A percentile compares a stretch with the other conserved stretches of the same genome.
phyloP scores from a whole-genome alignment of 2,329 filamentous ascomycete species.

The Botrytis paeoniae region DNA sequence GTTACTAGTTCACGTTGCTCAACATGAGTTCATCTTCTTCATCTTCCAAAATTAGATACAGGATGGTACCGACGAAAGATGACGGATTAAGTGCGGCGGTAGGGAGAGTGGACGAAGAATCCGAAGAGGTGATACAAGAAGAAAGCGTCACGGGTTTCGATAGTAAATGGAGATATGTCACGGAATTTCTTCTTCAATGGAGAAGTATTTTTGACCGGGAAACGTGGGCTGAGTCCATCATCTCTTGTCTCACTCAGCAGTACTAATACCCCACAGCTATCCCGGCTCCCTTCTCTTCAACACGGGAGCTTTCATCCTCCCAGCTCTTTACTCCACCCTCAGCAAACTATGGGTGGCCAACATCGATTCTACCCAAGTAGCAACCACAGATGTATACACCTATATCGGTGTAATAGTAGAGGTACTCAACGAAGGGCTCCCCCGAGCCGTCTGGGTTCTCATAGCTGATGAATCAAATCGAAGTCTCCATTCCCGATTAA shows the following conservation, averaged over 20 bases:
- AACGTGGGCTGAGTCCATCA: not conserved
- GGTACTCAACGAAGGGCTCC: slow-evolving; percentile 70
- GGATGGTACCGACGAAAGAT: slow-evolving; percentile 4
- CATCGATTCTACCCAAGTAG: slow-evolving; percentile 61
- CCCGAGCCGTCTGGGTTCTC: slow-evolving; percentile 63
- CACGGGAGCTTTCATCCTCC: slow-evolving; percentile 58
- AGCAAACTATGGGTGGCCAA: slow-evolving; percentile 69
- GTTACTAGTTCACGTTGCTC: not conserved
- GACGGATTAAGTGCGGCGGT: not conserved
- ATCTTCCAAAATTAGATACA: not conserved
- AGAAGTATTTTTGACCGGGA: not conserved
- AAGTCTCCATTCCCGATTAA: slow-evolving; percentile 48
- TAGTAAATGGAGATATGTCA: not conserved
- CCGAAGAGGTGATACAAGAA: not conserved
- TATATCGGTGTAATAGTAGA: slow-evolving; percentile 67
- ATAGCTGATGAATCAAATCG: slow-evolving; percentile 63
- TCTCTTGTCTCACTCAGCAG: not conserved
- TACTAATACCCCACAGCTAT: slow-evolving; percentile 44
- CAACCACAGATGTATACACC: slow-evolving; percentile 64
- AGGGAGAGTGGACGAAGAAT: not conserved
- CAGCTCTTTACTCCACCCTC: slow-evolving; percentile 64
- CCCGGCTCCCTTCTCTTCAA: slow-evolving; percentile 61
- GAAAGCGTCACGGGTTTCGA: not conserved
- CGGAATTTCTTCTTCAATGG: not conserved
- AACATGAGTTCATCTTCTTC: not conserved